These are phyloP conservation scores for Candida ovalis DNA, from an alignment of 805 yeast genomes.

Conservation along the genomic window DNA sequence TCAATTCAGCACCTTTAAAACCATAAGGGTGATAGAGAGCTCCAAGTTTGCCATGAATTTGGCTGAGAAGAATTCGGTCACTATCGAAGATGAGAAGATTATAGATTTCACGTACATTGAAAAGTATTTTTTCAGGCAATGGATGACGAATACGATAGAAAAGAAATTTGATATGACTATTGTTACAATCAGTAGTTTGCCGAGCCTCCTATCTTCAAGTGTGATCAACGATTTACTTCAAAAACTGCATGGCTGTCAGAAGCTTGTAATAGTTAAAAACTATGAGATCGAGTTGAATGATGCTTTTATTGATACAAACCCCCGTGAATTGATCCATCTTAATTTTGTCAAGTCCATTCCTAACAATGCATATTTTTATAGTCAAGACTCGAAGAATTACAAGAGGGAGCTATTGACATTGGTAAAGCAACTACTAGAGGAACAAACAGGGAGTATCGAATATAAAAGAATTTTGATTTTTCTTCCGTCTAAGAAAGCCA, in stretches of 20 bases:
- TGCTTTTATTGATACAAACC: background rate
- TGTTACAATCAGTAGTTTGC: background rate
- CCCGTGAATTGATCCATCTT: background rate
- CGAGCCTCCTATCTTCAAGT: background rate
- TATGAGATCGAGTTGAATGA: background rate
- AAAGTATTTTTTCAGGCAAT: background rate
- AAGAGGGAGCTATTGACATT: background rate
- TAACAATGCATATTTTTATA: slow-evolving; percentile 6
- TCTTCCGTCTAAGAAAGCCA: slow-evolving; percentile 10
- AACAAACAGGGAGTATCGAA: background rate
- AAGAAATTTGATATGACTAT: background rate
- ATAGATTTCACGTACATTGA: background rate
- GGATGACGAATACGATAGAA: background rate
- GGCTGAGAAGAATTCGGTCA: slow-evolving; percentile 1
- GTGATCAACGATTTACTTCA: background rate
- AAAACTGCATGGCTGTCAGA: background rate
- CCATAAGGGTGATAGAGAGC: slow-evolving; percentile 8
- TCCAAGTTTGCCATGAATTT: slow-evolving; percentile 9
- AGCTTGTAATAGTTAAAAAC: background rate
- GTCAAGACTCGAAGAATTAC: slow-evolving; percentile 1
- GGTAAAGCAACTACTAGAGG: background rate
- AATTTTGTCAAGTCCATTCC: slow-evolving; percentile 2
- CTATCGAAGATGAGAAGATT: background rate
- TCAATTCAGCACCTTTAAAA: slow-evolving; percentile 2
- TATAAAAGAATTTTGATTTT: slow-evolving; percentile 6